Base-by-base conservation (phyloP, 2,329 filamentous ascomycete species). In the Ilyonectria mors-panacis region DNA sequence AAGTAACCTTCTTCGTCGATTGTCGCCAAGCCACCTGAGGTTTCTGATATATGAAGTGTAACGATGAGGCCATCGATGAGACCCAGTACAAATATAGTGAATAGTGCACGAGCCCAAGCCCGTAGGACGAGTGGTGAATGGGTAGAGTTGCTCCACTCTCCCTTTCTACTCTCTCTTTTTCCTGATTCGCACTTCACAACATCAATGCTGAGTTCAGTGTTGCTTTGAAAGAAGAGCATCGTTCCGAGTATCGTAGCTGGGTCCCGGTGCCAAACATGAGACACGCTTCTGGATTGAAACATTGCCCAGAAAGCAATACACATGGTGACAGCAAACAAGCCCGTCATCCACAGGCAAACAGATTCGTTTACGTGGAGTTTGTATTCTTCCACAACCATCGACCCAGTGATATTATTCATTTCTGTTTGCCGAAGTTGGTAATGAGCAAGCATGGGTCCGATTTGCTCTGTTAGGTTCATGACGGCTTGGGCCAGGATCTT, bases 221-320 rank as follows among this genome's bases (percentile, higher is more conserved):
- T n/a, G n/a, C 42, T 51, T 19, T 51, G 45, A 21, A 59, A 39
- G n/a, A 33, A n/a, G 1, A 35, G 3, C 42, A 59, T 35, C 1
- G 44, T 47, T 26, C 57, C 57, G 8, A 59, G 28, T 30, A 59
- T 23, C 4, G 57, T 59, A 2, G 44, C 45, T 13, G 57, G 57
- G 47, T 51, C 44, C 19, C 45, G 17, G 19, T 50, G 17, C 57
- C 57, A 59, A n/a, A 30, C 13, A 2, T 21, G 5, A n/a, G n/a
- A 21, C 33, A 37, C 9, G 5, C 5, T 26, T 35, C 21, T 37
- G 6, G 19, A 42, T 21, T 50, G 15, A 6, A 15, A 28, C 6
- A 51, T 19, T 9, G 30, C 28, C 57, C 57, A 51, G 26, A 48
- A 15, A 39, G 28, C n/a, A 39, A 35, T 39, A 15, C 23, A 35